Evolutionary conservation across 768 basidiomycete species (phyloP).

Genomic region (Mycena vulgaris): DNA sequence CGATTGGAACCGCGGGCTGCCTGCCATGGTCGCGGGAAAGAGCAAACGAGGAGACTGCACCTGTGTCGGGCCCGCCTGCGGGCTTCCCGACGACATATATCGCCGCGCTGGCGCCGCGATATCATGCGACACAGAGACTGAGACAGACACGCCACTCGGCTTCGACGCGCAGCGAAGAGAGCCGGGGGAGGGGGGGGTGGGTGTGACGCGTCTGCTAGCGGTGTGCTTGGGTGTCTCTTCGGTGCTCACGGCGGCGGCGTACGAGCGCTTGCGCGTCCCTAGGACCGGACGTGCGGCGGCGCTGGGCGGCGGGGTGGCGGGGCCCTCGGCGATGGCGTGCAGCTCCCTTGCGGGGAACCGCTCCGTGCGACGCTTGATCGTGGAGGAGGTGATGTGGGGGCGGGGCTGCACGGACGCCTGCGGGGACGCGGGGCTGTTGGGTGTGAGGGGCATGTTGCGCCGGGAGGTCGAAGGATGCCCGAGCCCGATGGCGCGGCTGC

Average conservation of each 20-base stretch:
- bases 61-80: conserved; percentile 31
- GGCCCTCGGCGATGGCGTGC: conserved; percentile 10
- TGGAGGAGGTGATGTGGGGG: conserved; percentile 20
- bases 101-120: conserved; percentile 25
- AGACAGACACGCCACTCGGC: not conserved
- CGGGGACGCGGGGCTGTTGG: not conserved
- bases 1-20: conserved; percentile 33
- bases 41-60: conserved; percentile 34
- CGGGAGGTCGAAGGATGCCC: conserved; percentile 23
- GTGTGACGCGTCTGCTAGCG: conserved; percentile 19
- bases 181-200: conserved; percentile 16
- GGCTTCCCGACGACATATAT: conserved; percentile 21
- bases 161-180: conserved; percentile 26
- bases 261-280: conserved; percentile 12
- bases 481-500: conserved; percentile 21
- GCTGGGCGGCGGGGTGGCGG: not conserved
- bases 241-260: not conserved
- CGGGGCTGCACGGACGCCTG: not conserved
- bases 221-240: not conserved
- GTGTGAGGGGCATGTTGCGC: not conserved
- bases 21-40: conserved; percentile 25
- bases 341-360: conserved; percentile 18
- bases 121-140: not conserved
- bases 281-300: not conserved
- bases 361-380: conserved; percentile 22